Percentiles rank a stretch among this genome's conserved stretches.
Conservation (phyloP, 495 filamentous ascomycete species). For the Penicillium alfredii region DNA sequence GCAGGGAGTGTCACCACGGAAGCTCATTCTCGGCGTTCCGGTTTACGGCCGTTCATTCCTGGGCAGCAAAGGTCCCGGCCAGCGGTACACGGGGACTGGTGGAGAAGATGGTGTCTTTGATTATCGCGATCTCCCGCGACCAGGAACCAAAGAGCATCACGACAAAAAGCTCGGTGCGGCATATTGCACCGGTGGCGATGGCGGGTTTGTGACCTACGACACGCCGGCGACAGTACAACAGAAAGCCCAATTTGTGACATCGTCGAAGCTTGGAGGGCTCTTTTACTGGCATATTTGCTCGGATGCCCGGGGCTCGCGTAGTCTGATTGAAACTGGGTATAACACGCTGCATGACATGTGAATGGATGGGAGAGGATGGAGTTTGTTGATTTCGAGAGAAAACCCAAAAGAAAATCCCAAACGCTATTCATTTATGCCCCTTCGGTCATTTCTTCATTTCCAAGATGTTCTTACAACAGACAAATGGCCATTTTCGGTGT, state of each 20-base stretch:
- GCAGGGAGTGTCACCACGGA: slow-evolving; percentile 62
- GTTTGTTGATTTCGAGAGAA: no score
- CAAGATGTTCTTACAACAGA: no score
- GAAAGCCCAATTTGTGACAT: slow-evolving; percentile 76
- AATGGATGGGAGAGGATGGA: not conserved
- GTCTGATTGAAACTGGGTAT: slow-evolving; percentile 70
- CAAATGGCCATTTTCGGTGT: no score
- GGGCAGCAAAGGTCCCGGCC: slow-evolving; percentile 55
- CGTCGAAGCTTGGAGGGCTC: slow-evolving; percentile 69
- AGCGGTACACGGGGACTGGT: slow-evolving; percentile 56
- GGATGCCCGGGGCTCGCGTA: slow-evolving; percentile 61
- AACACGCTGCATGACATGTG: slow-evolving; percentile 58
- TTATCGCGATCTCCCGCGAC: slow-evolving; percentile 69
- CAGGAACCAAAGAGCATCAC: slow-evolving; percentile 61
- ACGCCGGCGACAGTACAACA: slow-evolving; percentile 75
- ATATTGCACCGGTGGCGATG: slow-evolving; percentile 73
- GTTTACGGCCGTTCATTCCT: slow-evolving; percentile 79
- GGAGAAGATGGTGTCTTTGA: slow-evolving; percentile 82
- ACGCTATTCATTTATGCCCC: not conserved
- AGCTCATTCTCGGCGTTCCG: slow-evolving; percentile 76
- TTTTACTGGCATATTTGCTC: slow-evolving; percentile 92
- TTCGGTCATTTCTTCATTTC: no score
- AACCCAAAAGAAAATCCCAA: slow-evolving; percentile 2
- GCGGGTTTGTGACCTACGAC: slow-evolving; percentile 84
- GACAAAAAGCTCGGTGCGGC: slow-evolving; percentile 66